These are phyloP conservation scores for Nicotiana undulata DNA, from an alignment of 257 asterid genomes.

Conservation along the genomic window DNA sequence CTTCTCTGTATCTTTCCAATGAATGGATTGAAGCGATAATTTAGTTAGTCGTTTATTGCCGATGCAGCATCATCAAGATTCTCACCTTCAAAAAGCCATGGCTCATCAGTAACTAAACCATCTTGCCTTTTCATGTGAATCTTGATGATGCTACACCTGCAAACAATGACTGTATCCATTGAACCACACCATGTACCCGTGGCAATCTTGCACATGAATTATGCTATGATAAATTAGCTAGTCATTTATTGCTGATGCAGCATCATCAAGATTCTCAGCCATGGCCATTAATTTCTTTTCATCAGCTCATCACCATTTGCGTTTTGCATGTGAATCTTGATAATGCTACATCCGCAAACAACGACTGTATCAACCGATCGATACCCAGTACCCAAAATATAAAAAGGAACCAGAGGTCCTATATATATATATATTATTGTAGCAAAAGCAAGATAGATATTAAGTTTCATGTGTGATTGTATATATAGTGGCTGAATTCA, in stretches of 20 bases:
- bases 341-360: conserved; percentile 18
- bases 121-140: too few species aligned
- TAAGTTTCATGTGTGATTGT: neutral
- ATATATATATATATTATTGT: too few species aligned
- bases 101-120: too few species aligned
- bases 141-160: too few species aligned
- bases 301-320: neutral
- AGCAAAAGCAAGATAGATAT: neutral
- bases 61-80: conserved; percentile 30
- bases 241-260: conserved; percentile 16
- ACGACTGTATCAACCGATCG: neutral
- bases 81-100: conserved; percentile 12
- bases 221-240: too few species aligned
- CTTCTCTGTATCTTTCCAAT: too few species aligned
- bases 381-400: too few species aligned
- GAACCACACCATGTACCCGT: too few species aligned
- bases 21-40: too few species aligned
- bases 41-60: neutral
- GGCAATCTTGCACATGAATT: too few species aligned
- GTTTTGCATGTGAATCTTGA: conserved; percentile 13
- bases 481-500: neutral
- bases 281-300: neutral
- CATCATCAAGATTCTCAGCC: conserved; percentile 26
- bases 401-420: neutral
- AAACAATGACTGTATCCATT: too few species aligned